Conservation (phyloP, 805 yeast genomes). For the Starmerella gropengiesseri region DNA sequence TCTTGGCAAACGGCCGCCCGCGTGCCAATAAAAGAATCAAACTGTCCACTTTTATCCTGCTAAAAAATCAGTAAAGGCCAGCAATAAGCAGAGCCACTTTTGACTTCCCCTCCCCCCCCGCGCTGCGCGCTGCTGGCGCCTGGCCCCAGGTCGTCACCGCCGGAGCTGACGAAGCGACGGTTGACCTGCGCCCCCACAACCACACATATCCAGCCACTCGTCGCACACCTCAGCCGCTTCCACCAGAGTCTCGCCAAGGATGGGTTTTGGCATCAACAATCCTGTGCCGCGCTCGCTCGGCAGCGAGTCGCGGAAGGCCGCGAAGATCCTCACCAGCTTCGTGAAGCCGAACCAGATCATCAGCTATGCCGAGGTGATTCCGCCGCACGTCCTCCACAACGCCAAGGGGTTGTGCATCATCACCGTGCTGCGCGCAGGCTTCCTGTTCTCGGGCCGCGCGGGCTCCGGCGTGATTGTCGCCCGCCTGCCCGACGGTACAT, state of each 20-base stretch:
- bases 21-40: no score
- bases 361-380: slow-evolving; percentile 79
- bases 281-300: slow-evolving; percentile 87
- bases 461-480: slow-evolving; percentile 96
- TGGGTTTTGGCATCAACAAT: slow-evolving; percentile 58
- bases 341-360: slow-evolving; percentile 88
- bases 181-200: slow-evolving; percentile 8
- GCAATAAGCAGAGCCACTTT: no score
- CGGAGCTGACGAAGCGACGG: no score
- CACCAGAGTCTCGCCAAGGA: not conserved
- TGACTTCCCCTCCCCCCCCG: no score
- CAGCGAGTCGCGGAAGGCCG: slow-evolving; percentile 87
- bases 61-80: no score
- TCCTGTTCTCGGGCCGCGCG: slow-evolving; percentile 90
- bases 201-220: not conserved
- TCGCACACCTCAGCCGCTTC: not conserved
- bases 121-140: no score
- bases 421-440: slow-evolving; percentile 95
- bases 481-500: slow-evolving; percentile 81
- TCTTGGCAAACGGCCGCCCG: no score
- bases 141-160: no score
- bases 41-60: no score
- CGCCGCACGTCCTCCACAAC: slow-evolving; percentile 72
- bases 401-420: slow-evolving; percentile 89
- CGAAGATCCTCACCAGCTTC: slow-evolving; percentile 78